Base-by-base conservation (phyloP, 176 grass and related monocot genomes). In the Neostapfia colusana region DNA sequence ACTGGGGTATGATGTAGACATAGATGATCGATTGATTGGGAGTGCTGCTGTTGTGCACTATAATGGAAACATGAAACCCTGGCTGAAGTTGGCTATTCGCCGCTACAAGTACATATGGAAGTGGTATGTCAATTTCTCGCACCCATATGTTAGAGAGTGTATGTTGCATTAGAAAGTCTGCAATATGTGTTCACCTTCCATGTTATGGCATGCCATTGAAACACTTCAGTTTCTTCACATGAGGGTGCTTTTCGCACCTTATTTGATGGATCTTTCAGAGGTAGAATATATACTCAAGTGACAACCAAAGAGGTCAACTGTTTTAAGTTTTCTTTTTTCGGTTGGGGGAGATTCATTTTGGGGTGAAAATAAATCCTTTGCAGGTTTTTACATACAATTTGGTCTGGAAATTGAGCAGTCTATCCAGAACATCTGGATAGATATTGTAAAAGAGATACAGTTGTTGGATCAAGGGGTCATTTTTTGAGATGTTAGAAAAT, bases 1-100 rank as follows among this genome's bases (percentile, higher is more conserved):
- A 54, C 79, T 99, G 70, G 96, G 96, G 64, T 95, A 92, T 87
- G 89, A 99, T 74, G 73, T 86, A 51, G 96, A 86, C 76, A 99
- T 95, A 67, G 96, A 99, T 89, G 89, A 87, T 66, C 84, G 96
- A 50, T 87, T 99, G 89, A 92, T 99, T 78, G 96, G 95, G 75
- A 99, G 92, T 72, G 96, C 91, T 51, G 89, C 96, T 51, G 96
- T 95, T 58, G 85, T 95, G 62, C 96, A 99, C 67, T 99, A 95
- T 66, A 99, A 88, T 42, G 96, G 96, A 35, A 90, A 94, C 86
- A 90, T 99, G 89, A 99, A 99, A 80, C 96, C 96, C 6, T 99
- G 96, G 96, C 74, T 89, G 81, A 95, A 95, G 80, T 76, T 99
- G 78, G 96, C 89, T 55, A 95, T 99, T 82, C 87, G 67, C 59